Percentiles rank a stretch among this genome's conserved stretches.
Conservation (phyloP, 768 basidiomycete species). For the Naganishia randhawae region DNA sequence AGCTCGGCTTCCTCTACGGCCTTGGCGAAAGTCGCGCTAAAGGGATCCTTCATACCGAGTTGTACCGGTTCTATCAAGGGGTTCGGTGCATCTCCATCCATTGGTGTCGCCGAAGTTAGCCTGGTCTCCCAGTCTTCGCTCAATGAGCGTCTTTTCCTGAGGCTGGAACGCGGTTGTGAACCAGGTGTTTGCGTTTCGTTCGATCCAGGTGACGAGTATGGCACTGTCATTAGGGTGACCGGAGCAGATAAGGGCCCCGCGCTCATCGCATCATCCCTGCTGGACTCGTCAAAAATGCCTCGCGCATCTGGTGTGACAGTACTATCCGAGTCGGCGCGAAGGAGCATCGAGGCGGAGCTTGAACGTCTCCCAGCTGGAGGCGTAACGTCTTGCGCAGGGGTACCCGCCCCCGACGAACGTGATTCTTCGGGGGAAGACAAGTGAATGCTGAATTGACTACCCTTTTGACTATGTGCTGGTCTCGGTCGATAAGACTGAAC, state of each 20-base stretch:
- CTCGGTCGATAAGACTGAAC: constrained; percentile 20
- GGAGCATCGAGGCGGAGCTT: constrained; percentile 21
- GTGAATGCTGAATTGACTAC: constrained; percentile 4
- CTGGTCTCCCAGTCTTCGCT: constrained; percentile 7
- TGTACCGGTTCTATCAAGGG: constrained; percentile 20
- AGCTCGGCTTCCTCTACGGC: constrained; percentile 10
- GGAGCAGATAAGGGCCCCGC: constrained; percentile 20
- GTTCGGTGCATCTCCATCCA: neutral
- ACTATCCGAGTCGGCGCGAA: constrained; percentile 22
- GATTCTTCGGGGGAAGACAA: neutral
- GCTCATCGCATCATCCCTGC: neutral
- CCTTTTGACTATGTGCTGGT: neutral
- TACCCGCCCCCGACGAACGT: neutral
- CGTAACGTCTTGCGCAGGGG: constrained; percentile 8
- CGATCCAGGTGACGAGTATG: constrained; percentile 21
- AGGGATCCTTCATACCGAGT: constrained; percentile 25
- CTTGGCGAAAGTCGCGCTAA: constrained; percentile 24
- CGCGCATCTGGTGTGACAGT: neutral
- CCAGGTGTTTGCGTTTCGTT: constrained; percentile 16
- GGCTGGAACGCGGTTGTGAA: neutral
- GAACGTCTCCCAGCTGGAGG: constrained; percentile 21
- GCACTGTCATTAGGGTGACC: constrained; percentile 13
- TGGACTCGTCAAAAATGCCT: neutral
- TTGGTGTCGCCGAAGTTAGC: neutral
- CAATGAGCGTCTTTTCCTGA: neutral